Conservation (phyloP, 2,329 filamentous ascomycete species). For the Aphanoascus verrucosus region DNA sequence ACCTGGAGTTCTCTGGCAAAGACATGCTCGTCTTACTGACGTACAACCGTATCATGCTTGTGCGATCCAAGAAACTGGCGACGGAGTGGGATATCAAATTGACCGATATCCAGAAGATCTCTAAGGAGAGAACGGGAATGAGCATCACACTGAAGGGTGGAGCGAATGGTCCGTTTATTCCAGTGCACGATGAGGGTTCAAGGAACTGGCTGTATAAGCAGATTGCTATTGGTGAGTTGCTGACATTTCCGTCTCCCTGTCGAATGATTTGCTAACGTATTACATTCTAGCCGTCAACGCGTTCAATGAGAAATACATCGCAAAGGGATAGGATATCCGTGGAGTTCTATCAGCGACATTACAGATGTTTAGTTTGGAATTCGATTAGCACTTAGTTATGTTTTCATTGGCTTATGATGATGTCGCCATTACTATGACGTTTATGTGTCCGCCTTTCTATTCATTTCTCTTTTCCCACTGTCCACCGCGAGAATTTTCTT, state of each 20-base stretch:
- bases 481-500: not conserved
- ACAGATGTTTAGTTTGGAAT: not conserved
- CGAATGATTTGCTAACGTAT: not conserved
- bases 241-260: not conserved
- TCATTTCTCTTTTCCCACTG: not conserved
- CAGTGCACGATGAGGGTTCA: slow-evolving; percentile 74
- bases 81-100: slow-evolving; percentile 94
- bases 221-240: slow-evolving; percentile 47
- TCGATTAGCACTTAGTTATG: not conserved
- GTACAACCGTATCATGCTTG: slow-evolving; percentile 76
- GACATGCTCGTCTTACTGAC: slow-evolving; percentile 87
- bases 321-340: slow-evolving; percentile 39
- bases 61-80: slow-evolving; percentile 71
- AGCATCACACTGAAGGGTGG: slow-evolving; percentile 80
- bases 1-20: slow-evolving; percentile 79
- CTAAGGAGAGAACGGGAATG: slow-evolving; percentile 90
- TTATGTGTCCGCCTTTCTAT: not conserved
- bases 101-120: slow-evolving; percentile 93
- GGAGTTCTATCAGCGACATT: not conserved
- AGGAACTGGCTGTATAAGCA: slow-evolving; percentile 58
- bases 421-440: not conserved
- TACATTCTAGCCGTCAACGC: slow-evolving; percentile 47
- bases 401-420: not conserved
- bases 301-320: slow-evolving; percentile 57
- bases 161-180: slow-evolving; percentile 87